These are phyloP conservation scores for Choanephora cucurbitarum DNA, from an alignment of 371 early-diverging fungal species.

Conservation along the genomic window DNA sequence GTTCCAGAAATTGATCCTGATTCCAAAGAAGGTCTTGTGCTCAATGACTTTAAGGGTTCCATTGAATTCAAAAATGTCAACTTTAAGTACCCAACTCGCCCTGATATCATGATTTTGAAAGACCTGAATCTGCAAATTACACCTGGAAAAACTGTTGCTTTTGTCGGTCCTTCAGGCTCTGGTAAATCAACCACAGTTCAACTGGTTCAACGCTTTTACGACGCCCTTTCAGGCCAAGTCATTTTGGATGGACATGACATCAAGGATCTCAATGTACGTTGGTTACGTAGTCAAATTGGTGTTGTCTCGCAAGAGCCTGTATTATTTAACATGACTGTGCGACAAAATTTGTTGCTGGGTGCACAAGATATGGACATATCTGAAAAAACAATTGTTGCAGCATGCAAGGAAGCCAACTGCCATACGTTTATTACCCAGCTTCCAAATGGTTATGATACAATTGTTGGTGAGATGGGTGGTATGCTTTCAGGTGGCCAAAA, in stretches of 20 bases:
- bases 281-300: slow-evolving; percentile 67
- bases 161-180: no score
- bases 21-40: slow-evolving; percentile 43
- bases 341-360: slow-evolving; percentile 73
- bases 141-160: slow-evolving; percentile 63
- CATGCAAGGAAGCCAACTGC: slow-evolving; percentile 73
- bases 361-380: slow-evolving; percentile 42
- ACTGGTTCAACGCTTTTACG: slow-evolving; percentile 69
- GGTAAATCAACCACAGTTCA: slow-evolving; percentile 73
- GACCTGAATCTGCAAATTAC: slow-evolving; percentile 61
- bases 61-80: slow-evolving; percentile 69
- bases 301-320: slow-evolving; percentile 74
- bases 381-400: slow-evolving; percentile 58
- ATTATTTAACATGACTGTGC: slow-evolving; percentile 72
- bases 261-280: slow-evolving; percentile 52
- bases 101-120: slow-evolving; percentile 56
- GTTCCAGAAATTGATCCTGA: slow-evolving; percentile 64
- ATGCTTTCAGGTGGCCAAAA: slow-evolving; percentile 87
- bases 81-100: slow-evolving; percentile 73
- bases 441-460: slow-evolving; percentile 72
- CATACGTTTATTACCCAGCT: slow-evolving; percentile 65
- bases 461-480: slow-evolving; percentile 53
- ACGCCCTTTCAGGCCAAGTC: slow-evolving; percentile 58
- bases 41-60: slow-evolving; percentile 36
- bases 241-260: slow-evolving; percentile 60